Conservation (phyloP, 306 rosid species). For the Coriaria nepalensis region DNA sequence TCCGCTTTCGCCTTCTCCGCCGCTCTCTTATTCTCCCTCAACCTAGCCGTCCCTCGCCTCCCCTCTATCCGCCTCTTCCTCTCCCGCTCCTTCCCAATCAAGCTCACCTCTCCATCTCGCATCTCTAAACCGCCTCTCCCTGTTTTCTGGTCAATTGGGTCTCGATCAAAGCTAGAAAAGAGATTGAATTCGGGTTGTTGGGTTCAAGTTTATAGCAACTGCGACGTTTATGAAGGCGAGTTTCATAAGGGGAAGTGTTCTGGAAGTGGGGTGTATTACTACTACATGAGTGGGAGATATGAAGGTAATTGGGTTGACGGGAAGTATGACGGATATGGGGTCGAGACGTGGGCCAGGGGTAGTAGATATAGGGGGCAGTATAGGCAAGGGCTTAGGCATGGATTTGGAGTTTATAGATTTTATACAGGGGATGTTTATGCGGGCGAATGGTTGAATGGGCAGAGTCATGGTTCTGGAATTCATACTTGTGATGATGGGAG, state of each 20-base stretch:
- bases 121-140: constrained; percentile 43
- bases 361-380: constrained; percentile 85
- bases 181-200: constrained; percentile 53
- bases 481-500: constrained; percentile 98
- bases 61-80: constrained; percentile 59
- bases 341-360: constrained; percentile 94
- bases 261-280: constrained; percentile 88
- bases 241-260: constrained; percentile 85
- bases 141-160: constrained; percentile 92
- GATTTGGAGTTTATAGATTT: constrained; percentile 86
- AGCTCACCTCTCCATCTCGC: constrained; percentile 26
- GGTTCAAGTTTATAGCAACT: constrained; percentile 81
- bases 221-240: constrained; percentile 93
- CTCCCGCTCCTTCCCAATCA: constrained; percentile 44
- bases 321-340: constrained; percentile 85
- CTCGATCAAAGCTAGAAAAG: constrained; percentile 47
- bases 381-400: constrained; percentile 71
- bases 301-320: constrained; percentile 98
- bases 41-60: constrained; percentile 69
- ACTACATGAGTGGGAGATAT: constrained; percentile 89
- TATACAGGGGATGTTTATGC: constrained; percentile 88
- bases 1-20: constrained; percentile 84
- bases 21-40: constrained; percentile 62
- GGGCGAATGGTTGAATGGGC: constrained; percentile 94
- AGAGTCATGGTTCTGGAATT: constrained; percentile 90